phyloP scores from a whole-genome alignment of 176 grass and related monocot genomes.

The Alloteropsis semialata region DNA sequence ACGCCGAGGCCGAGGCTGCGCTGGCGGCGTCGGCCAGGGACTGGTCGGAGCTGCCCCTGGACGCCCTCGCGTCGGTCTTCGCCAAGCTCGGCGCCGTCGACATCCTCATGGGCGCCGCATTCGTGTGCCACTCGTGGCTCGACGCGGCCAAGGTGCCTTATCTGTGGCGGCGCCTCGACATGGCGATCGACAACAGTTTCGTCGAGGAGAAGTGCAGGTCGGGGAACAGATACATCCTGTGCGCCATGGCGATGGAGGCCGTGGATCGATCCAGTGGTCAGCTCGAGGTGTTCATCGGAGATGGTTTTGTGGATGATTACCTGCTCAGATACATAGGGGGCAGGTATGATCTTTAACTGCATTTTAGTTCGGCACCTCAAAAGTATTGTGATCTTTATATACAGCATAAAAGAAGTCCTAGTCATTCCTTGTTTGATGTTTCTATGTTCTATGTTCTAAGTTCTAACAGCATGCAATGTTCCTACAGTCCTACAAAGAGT shows the following conservation, averaged over 20 bases:
- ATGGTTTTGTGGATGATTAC: neutral
- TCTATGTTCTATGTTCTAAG: too few relatives aligned
- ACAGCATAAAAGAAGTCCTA: too few relatives aligned
- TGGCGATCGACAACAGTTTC: neutral
- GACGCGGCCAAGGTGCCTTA: neutral
- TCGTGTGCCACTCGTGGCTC: neutral
- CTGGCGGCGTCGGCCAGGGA: too few relatives aligned
- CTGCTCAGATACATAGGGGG: neutral
- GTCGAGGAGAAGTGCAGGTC: neutral
- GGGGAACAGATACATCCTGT: neutral
- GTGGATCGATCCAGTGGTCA: neutral
- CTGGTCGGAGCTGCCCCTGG: too few relatives aligned
- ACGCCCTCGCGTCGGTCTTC: too few relatives aligned
- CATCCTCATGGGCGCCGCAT: neutral
- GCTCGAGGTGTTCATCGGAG: neutral
- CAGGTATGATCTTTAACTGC: too few relatives aligned
- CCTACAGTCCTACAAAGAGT: too few relatives aligned
- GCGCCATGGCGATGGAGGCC: neutral
- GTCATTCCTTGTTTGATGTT: too few relatives aligned
- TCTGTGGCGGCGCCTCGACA: neutral
- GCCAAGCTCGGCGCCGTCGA: neutral
- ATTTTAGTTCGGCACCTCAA: too few relatives aligned
- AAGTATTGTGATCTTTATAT: too few relatives aligned
- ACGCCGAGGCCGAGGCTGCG: neutral
- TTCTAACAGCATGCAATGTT: too few relatives aligned